Evolutionary conservation across 176 grass and related monocot genomes (phyloP), one percentile per base, ranked within the genome.

Genomic region (Elaeis guineensis): DNA sequence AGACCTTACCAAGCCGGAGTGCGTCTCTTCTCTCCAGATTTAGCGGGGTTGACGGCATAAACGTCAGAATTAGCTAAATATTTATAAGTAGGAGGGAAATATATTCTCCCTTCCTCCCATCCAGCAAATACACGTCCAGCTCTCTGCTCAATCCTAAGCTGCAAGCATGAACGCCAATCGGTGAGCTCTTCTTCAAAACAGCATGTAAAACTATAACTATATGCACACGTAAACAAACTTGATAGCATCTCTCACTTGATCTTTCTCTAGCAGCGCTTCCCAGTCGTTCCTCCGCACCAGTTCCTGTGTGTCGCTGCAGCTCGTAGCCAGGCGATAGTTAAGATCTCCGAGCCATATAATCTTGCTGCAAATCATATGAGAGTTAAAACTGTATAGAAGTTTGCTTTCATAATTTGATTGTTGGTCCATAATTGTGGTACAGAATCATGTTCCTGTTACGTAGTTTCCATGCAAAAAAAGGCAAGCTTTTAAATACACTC

Each of bases 31-130:
- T 78, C 75, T 35, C 64, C 65, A 0, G 74, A 55, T 67, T 71
- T 66, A 20, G 73, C 57, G 17, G 75, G 64, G 30, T 52, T 75
- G 49, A 82, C 72, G 57, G 86, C 84, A 62, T 91, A 97, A 20
- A 71, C 72, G 77, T 90, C 87, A 2, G 92, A 91, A 19, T 85
- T 86, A 44, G 79, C 69, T 0, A 97, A 70, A 29, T 80, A 97
- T 51, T 97, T 97, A 65, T 97, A 97, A 19, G 92, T 97, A 1
- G 92, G 92, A 28, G 86, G 87, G 72, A 97, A 97, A 16, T 59
- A 19, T 66, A 97, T 97, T 19, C 26, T 51, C 0, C 92, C 92
- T 69, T 97, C 92, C 69, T 97, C 80, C 87, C 87, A 97, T 4
- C 87, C 83, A 6, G 72, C 17, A 52, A 97, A 90, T 61, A 88